A percentile compares a stretch with the other conserved stretches of the same genome.
These are phyloP conservation scores for Anaeramoeba flamelloides DNA, from an alignment of 78 protist species.

Conservation along the genomic window DNA sequence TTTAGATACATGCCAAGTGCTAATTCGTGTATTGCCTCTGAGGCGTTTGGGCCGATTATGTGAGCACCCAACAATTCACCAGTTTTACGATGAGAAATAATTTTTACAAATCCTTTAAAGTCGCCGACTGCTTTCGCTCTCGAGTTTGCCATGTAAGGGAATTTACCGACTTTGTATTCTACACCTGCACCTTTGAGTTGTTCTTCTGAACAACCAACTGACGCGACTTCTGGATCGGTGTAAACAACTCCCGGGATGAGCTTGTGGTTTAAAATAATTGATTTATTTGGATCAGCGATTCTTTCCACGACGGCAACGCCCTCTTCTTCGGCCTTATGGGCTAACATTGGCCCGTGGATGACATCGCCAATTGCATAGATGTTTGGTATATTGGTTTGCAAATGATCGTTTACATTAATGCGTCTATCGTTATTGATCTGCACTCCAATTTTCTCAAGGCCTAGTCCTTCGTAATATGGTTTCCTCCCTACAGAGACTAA, in stretches of 20 bases:
- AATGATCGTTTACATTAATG: conserved; percentile 50
- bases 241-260: conserved; percentile 93
- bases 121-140: background rate
- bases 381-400: conserved; percentile 49
- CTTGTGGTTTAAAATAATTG: conserved; percentile 94
- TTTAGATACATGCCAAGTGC: background rate
- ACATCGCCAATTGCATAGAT: conserved; percentile 97
- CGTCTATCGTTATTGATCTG: conserved; percentile 56
- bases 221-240: conserved; percentile 92
- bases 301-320: conserved; percentile 35
- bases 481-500: conserved; percentile 83
- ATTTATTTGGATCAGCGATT: no score
- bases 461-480: conserved; percentile 71
- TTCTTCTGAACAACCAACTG: background rate
- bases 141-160: background rate
- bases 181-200: background rate
- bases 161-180: background rate
- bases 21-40: conserved; percentile 12
- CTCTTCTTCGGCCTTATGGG: conserved; percentile 98
- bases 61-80: background rate
- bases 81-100: background rate
- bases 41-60: conserved; percentile 7
- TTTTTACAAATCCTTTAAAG: background rate
- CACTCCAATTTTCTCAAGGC: conserved; percentile 59
- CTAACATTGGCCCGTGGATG: conserved; percentile 95